Percentiles rank a stretch among this genome's conserved stretches.
Conservation (phyloP, 2,329 filamentous ascomycete genomes). For the Aspergillus persii region DNA sequence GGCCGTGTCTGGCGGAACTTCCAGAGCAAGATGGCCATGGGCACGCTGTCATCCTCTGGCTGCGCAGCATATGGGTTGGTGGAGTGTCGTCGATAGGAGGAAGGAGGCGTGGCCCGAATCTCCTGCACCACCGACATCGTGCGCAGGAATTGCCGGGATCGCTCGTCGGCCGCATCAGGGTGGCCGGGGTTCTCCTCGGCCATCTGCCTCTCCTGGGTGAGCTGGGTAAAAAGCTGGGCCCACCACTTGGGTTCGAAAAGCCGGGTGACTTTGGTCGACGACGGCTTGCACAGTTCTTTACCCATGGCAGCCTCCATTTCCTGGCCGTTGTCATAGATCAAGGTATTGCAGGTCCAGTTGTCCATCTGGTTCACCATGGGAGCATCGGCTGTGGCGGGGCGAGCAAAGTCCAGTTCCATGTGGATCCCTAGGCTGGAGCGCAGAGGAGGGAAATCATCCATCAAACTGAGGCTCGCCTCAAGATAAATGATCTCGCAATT, state of each 20-base stretch:
- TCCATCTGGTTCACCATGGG: slow-evolving; percentile 36
- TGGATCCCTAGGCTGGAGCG: slow-evolving; percentile 43
- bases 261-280: slow-evolving; percentile 41
- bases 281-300: slow-evolving; percentile 34
- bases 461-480: slow-evolving; percentile 43
- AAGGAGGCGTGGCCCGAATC: slow-evolving; percentile 35
- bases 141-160: slow-evolving; percentile 37
- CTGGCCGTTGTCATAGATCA: slow-evolving; percentile 40
- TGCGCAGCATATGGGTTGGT: slow-evolving; percentile 23
- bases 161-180: slow-evolving; percentile 34
- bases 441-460: slow-evolving; percentile 43
- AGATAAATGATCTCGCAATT: slow-evolving; percentile 46
- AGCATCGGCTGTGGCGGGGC: slow-evolving; percentile 32
- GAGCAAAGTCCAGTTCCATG: slow-evolving; percentile 42
- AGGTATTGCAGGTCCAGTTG: slow-evolving; percentile 45
- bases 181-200: slow-evolving; percentile 37
- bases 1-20: slow-evolving; percentile 45
- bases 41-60: slow-evolving; percentile 31
- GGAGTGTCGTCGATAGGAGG: slow-evolving; percentile 22
- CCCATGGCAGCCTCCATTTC: slow-evolving; percentile 27
- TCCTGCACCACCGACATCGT: slow-evolving; percentile 48
- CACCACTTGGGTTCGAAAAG: slow-evolving; percentile 48
- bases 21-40: slow-evolving; percentile 47
- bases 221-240: slow-evolving; percentile 42
- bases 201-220: slow-evolving; percentile 40